Base-by-base conservation (phyloP, 257 asterid genomes). In the Jacaranda mimosifolia region DNA sequence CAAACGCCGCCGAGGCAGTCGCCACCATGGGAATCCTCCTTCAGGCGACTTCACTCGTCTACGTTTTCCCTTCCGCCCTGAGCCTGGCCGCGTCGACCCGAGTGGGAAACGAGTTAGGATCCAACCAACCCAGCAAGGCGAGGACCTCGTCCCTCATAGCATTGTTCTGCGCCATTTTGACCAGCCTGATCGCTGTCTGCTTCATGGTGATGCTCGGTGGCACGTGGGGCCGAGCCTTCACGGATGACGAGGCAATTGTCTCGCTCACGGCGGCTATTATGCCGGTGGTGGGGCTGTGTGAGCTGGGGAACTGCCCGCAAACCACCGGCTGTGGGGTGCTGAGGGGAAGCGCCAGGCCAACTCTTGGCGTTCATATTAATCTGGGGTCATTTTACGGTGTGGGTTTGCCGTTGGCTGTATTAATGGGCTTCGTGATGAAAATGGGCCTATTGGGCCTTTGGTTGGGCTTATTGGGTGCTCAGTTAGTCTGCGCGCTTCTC, bases 291-390 rank as follows among this genome's bases (percentile, higher is more conserved):
- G 96, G 91, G 42, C 86, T 91, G 56, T 89, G 96, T 52, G 97
- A 92, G 83, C 84, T 92, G 43, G 96, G 96, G 1, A 89, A 89
- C 89, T 88, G 88, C 76, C 92, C 91, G 11, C 97, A 89, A 72
- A 91, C 97, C 11, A 77, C 93, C 6, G 86, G 91, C 3, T 88
- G 96, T 57, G 97, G 97, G 80, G 89, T 84, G 57, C 79, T 90
- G 66, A 83, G 93, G 81, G 97, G 96, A 56, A 87, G 89, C 21
- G 90, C 94, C 0, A 80, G 94, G 84, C 96, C 93, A 3, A 64
- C 63, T 15, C 46, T 87, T 3, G 93, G 88, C 3, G 92, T 77
- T 7, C 60, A 57, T 21, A 89, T 92, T 6, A 90, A 89, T 66
- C 17, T 92, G 73, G 91, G 87, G 15, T 86, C 93, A 5, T 90